Percentiles rank a stretch among this genome's conserved stretches.
These are phyloP conservation scores for Vitis riparia DNA, from an alignment of 164 flowering plant genomes.

Conservation along the genomic window DNA sequence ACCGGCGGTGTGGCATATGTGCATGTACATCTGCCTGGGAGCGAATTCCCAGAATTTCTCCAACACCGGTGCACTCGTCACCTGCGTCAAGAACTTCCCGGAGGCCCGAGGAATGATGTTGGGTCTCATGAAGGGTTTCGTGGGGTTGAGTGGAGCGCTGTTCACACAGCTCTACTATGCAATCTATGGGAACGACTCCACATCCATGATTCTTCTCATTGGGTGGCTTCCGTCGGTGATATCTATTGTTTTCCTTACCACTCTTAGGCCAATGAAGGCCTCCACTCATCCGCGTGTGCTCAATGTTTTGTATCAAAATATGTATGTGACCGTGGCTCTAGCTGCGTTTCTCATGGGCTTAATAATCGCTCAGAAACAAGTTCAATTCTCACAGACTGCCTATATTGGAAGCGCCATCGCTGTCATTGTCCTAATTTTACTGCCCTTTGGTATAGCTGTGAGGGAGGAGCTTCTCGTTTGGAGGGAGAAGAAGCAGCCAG, in stretches of 20 bases:
- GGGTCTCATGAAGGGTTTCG: constrained; percentile 38
- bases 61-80: constrained; percentile 41
- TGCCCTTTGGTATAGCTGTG: constrained; percentile 22
- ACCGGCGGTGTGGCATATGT: constrained; percentile 45
- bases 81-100: constrained; percentile 42
- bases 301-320: constrained; percentile 26
- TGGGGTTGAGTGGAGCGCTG: constrained; percentile 36
- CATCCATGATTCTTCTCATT: constrained; percentile 32
- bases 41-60: constrained; percentile 45
- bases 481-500: too few species aligned
- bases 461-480: constrained; percentile 14
- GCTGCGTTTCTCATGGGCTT: constrained; percentile 33
- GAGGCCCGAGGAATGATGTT: constrained; percentile 39
- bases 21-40: constrained; percentile 41
- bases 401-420: constrained; percentile 15
- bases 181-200: constrained; percentile 27
- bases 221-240: constrained; percentile 41
- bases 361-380: constrained; percentile 19
- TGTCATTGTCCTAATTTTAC: constrained; percentile 19
- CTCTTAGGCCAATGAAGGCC: constrained; percentile 28
- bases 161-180: constrained; percentile 35
- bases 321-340: constrained; percentile 31
- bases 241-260: constrained; percentile 27
- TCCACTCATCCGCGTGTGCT: constrained; percentile 21
- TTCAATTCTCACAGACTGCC: constrained; percentile 10